Base-by-base conservation (phyloP, 2,329 filamentous ascomycete species). In the Purpureocillium takamizusanense region DNA sequence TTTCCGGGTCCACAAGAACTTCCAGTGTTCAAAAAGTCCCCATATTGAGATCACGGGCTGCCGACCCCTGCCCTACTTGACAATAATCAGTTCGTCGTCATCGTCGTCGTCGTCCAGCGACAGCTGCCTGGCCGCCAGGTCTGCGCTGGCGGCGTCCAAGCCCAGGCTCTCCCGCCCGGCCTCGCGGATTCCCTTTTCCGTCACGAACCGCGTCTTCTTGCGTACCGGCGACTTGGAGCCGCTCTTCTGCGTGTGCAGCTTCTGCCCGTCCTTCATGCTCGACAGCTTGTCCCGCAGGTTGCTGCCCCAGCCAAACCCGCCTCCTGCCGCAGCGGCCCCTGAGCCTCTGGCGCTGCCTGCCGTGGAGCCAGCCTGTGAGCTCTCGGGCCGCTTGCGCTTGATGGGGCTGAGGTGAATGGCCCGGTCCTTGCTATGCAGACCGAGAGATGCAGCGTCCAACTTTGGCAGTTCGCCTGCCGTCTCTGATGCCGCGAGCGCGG, bases 191-290 rank as follows among this genome's bases (percentile, higher is more conserved):
- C 84, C 84, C 55, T 81, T 85, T 31, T 79, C 78, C 18, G 84
- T 86, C 31, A 88, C 73, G 53, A 89, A 88, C n/a, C 83, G 70
- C 37, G 83, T 88, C 69, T 86, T 86, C 62, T 86, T 82, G 47
- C 74, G 69, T 25, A 77, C 70, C 0, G 75, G 76, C 52, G 55
- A 53, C 25, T 53, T 50, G 10, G 39, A 35, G 13, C 25, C 37
- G 21, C 21, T 25, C 21, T 49, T 49, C 34, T 54, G 51, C 37
- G 49, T 52, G 42, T 53, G 53, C 16, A 76, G 50, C 46, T 64
- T 71, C 55, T 78, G 74, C 2, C 76, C 76, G 4, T 77, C 69
- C 52, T 72, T 78, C 78, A 82, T 81, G 44, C 69, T 66, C 4
- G 69, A 57, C 18, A 82, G 62, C 57, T 81, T 80, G 31, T 70